Conservation (phyloP, 1,284 basidiomycete species). For the Mycena citricolor region DNA sequence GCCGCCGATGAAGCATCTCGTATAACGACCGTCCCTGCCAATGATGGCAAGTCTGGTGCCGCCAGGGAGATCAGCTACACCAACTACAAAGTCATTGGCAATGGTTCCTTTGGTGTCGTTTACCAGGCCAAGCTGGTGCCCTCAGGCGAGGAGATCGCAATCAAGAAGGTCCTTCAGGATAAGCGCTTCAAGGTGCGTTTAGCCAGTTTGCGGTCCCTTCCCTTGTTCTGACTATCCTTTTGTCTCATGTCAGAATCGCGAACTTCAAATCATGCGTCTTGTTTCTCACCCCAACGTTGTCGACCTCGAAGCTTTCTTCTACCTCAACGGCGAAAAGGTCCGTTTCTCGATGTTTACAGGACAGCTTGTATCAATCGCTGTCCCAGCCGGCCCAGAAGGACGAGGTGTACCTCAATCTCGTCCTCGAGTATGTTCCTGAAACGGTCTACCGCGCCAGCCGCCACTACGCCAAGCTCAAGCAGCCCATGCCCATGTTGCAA, state of each 20-base stretch:
- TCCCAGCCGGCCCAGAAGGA: conserved; percentile 73
- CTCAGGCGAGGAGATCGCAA: conserved; percentile 87
- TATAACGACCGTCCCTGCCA: conserved; percentile 92
- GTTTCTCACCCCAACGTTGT: conserved; percentile 98
- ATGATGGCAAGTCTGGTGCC: conserved; percentile 91
- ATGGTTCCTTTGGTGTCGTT: conserved; percentile 98
- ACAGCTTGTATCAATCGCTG: conserved; percentile 16
- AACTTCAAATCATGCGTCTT: conserved; percentile 99
- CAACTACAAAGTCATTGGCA: conserved; percentile 97
- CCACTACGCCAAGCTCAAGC: conserved; percentile 99
- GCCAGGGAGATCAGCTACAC: conserved; percentile 91
- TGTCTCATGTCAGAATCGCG: conserved; percentile 77
- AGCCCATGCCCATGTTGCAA: conserved; percentile 99
- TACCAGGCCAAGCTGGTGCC: conserved; percentile 82
- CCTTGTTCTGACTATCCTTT: conserved; percentile 13
- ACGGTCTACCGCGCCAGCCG: conserved; percentile 98
- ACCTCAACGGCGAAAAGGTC: conserved; percentile 99
- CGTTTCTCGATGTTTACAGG: conserved; percentile 25
- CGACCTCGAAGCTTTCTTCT: conserved; percentile 97
- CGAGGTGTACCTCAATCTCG: conserved; percentile 99
- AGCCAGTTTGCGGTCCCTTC: conserved; percentile 25
- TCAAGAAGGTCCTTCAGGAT: conserved; percentile 99
- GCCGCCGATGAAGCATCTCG: conserved; percentile 94
- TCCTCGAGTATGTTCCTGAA: conserved; percentile 98
- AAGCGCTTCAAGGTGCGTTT: conserved; percentile 96